Conservation (phyloP, 176 grass and related monocot species). For the Panicum miliaceum region DNA sequence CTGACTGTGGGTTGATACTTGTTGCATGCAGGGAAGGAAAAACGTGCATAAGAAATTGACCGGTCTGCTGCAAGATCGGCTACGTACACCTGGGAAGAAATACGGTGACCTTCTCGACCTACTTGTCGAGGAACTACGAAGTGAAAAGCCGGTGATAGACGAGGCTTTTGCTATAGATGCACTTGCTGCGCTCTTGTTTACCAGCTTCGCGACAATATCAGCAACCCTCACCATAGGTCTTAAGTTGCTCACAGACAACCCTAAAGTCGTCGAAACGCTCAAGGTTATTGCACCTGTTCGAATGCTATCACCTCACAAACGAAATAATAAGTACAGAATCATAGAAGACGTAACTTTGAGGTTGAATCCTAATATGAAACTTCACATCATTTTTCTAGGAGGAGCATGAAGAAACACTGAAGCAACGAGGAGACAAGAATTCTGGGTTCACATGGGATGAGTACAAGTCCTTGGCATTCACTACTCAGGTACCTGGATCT, state of each 20-base stretch:
- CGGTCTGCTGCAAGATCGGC: background rate
- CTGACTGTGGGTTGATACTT: too few species aligned
- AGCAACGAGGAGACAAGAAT: background rate
- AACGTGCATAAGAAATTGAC: background rate
- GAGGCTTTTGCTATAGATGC: conserved; percentile 1
- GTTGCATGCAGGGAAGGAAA: background rate
- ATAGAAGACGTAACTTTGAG: too few species aligned
- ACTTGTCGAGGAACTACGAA: conserved; percentile 3
- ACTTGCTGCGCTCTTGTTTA: background rate
- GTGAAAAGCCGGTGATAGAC: conserved; percentile 2
- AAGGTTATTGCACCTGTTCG: background rate
- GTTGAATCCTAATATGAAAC: background rate
- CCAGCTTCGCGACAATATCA: background rate
- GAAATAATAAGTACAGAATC: too few species aligned
- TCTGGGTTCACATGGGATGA: background rate
- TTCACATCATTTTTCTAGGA: background rate
- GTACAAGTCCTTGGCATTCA: background rate
- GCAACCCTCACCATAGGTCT: background rate
- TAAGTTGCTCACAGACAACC: conserved; percentile 19
- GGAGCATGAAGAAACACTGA: background rate
- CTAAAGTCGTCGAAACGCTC: background rate
- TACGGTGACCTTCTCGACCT: conserved; percentile 13
- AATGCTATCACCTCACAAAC: too few species aligned
- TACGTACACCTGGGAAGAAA: conserved; percentile 15
- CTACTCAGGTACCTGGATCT: background rate